Base-by-base conservation (phyloP, 2,329 filamentous ascomycete genomes). In the Botryotinia narcissicola region DNA sequence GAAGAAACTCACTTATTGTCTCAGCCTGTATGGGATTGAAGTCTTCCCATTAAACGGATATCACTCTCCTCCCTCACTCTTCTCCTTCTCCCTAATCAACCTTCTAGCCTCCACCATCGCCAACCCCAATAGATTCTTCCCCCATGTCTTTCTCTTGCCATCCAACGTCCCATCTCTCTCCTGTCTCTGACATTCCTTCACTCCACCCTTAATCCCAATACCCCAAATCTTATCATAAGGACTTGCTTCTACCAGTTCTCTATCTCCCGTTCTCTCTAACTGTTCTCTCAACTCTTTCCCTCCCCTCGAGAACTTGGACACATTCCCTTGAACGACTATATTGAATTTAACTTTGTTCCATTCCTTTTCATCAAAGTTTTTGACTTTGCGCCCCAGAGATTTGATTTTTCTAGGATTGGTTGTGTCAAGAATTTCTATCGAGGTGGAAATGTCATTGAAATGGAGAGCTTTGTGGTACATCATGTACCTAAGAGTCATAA, bases 221-320 rank as follows among this genome's bases (percentile, higher is more conserved):
- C 69, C 59, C 69, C 69, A 71, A 63, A 64, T 63, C 14, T 22
- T 71, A 71, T 71, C 69, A 29, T n/a, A 46, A 0, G 57, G 29
- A 29, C 69, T 71, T 18, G 69, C 69, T 44, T 71, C 59, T 4
- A 64, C 69, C 44, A 71, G 22, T 25, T 71, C 69, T 32, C 69
- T 71, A 0, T 64, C 44, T 0, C 59, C 32, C 0, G 44, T 64
- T 12, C 14, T n/a, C n/a, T 71, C 59, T 10, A 71, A 29, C 3
- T 63, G 14, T 22, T 54, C 59, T 29, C 44, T 71, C 10, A 71
- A 22, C 18, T 64, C 59, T 22, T 40, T 54, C 25, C 59, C 59
- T 18, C 69, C 69, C 4, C 35, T 71, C 14, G 59, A 71, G 8
- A 71, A 71, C 25, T 71, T 71, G 16, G 40, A 37, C 4, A 64